phyloP scores from a whole-genome alignment of 768 basidiomycete species.

The Mycena leptocephala region DNA sequence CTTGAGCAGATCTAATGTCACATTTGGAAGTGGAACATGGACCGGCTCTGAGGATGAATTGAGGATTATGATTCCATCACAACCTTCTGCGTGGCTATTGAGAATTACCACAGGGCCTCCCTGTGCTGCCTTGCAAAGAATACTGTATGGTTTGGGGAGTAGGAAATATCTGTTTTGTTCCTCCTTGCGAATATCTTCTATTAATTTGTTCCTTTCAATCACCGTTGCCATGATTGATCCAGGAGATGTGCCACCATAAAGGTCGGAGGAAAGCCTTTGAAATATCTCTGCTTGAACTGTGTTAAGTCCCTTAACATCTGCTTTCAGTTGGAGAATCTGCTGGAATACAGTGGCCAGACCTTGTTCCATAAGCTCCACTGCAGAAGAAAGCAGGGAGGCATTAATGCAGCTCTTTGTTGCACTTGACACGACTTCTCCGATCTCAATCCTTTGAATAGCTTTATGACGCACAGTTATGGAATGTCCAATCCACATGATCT shows the following conservation, averaged over 20 bases:
- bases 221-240: background rate
- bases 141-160: background rate
- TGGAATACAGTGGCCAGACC: background rate
- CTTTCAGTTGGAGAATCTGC: background rate
- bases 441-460: background rate
- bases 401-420: background rate
- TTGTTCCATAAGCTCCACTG: background rate
- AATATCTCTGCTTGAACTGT: background rate
- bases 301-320: background rate
- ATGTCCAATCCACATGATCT: background rate
- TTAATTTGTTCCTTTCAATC: background rate
- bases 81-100: background rate
- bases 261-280: background rate
- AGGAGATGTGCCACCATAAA: background rate
- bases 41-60: background rate
- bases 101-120: background rate
- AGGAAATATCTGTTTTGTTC: too few relatives aligned
- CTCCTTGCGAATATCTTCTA: background rate
- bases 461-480: background rate
- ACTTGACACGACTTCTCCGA: background rate
- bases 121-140: background rate
- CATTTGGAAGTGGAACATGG: background rate
- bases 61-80: background rate
- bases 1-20: background rate
- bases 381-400: background rate